Conservation (phyloP, 805 yeast genomes). For the Wickerhamomyces kurtzmanii region DNA sequence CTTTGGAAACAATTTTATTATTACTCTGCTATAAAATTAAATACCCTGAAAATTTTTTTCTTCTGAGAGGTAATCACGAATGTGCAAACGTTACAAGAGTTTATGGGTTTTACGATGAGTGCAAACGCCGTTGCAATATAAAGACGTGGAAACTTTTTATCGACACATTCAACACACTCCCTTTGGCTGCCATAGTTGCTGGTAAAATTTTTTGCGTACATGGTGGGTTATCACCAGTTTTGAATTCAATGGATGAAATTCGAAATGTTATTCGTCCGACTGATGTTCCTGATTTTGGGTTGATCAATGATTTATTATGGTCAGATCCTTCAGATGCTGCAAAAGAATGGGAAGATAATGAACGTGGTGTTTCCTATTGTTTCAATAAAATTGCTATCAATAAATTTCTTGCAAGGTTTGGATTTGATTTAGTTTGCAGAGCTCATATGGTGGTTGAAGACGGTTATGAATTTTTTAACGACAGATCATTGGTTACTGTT, state of each 20-base stretch:
- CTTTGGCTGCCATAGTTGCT: conserved; percentile 92
- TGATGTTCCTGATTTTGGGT: conserved; percentile 74
- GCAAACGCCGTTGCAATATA: conserved; percentile 86
- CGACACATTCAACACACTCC: conserved; percentile 92
- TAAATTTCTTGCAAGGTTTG: conserved; percentile 52
- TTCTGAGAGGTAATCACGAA: conserved; percentile 93
- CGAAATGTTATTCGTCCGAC: conserved; percentile 70
- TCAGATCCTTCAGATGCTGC: conserved; percentile 62
- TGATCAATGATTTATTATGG: conserved; percentile 74
- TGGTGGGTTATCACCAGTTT: conserved; percentile 74
- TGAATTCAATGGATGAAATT: conserved; percentile 56
- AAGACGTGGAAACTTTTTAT: conserved; percentile 91
- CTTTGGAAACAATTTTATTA: conserved; percentile 82
- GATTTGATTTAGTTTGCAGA: conserved; percentile 68
- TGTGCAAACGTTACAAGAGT: conserved; percentile 95
- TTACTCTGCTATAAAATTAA: conserved; percentile 90
- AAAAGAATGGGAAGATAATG: conserved; percentile 69
- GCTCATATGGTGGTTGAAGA: conserved; percentile 91
- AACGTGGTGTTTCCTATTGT: conserved; percentile 75
- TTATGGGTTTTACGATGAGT: conserved; percentile 96
- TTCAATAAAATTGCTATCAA: conserved; percentile 70
- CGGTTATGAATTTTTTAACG: conserved; percentile 76
- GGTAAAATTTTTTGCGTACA: conserved; percentile 89
- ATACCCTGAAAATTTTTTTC: conserved; percentile 91
- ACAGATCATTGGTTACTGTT: conserved; percentile 65